phyloP scores from a whole-genome alignment of 2,329 filamentous ascomycete species.

The Aspergillus clavatus region DNA sequence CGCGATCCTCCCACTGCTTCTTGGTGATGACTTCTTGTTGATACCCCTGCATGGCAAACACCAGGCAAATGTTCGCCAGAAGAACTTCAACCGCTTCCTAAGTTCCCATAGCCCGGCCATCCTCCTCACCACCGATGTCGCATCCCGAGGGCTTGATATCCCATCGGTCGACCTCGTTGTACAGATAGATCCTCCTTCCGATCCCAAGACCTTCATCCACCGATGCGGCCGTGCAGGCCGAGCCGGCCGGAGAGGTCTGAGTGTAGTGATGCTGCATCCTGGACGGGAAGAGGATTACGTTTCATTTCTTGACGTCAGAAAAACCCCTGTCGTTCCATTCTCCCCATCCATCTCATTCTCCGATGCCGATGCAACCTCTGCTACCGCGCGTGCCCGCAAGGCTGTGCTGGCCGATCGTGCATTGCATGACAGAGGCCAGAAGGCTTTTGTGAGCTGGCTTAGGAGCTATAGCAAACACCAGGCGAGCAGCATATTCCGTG shows the following conservation, averaged over 20 bases:
- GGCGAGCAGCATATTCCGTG: slow-evolving; percentile 83
- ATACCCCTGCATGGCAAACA: slow-evolving; percentile 90
- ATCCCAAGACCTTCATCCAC: slow-evolving; percentile 77
- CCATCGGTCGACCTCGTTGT: slow-evolving; percentile 87
- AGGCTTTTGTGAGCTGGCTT: slow-evolving; percentile 90
- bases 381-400: slow-evolving; percentile 58
- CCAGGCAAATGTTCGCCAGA: slow-evolving; percentile 76
- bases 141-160: slow-evolving; percentile 85
- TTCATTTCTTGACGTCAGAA: slow-evolving; percentile 76
- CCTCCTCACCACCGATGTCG: slow-evolving; percentile 87
- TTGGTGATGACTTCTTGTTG: slow-evolving; percentile 64
- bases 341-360: slow-evolving; percentile 55
- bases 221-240: slow-evolving; percentile 60
- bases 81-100: slow-evolving; percentile 78
- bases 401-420: slow-evolving; percentile 55
- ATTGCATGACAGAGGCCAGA: slow-evolving; percentile 81
- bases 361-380: slow-evolving; percentile 55
- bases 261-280: slow-evolving; percentile 78
- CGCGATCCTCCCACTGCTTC: slow-evolving; percentile 66
- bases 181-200: slow-evolving; percentile 78
- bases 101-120: slow-evolving; percentile 70
- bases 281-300: slow-evolving; percentile 88
- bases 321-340: slow-evolving; percentile 72
- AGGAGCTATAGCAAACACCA: slow-evolving; percentile 88
- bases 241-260: slow-evolving; percentile 67